A percentile compares a stretch with the other conserved stretches of the same genome.
Evolutionary conservation across 2,329 filamentous ascomycete species (phyloP).

Genomic region (Xylariaceae sp.): DNA sequence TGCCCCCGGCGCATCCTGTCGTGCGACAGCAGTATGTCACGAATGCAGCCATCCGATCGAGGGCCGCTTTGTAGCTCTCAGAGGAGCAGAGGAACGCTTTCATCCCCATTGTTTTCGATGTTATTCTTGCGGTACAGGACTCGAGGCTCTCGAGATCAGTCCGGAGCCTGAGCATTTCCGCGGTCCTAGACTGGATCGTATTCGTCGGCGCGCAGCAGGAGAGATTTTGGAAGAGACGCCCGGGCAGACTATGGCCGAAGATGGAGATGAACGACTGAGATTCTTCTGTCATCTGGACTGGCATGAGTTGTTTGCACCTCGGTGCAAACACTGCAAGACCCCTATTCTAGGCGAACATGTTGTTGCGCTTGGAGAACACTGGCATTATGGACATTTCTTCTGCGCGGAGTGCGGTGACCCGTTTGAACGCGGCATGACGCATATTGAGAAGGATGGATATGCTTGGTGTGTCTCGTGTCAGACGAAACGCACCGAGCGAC

Average conservation of each 20-base stretch:
- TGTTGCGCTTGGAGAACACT: constrained; percentile 89
- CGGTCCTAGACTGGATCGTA: constrained; percentile 69
- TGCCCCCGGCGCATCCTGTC: constrained; percentile 43
- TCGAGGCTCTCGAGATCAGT: constrained; percentile 95
- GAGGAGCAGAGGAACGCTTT: constrained; percentile 71
- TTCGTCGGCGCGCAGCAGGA: constrained; percentile 57
- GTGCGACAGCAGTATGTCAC: constrained; percentile 72
- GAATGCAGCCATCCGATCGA: constrained; percentile 83
- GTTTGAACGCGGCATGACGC: constrained; percentile 69
- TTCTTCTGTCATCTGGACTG: constrained; percentile 99
- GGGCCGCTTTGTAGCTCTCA: constrained; percentile 83
- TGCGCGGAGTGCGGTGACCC: constrained; percentile 98
- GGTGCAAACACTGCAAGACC: constrained; percentile 94
- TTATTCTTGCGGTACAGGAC: constrained; percentile 78
- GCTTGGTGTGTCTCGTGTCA: constrained; percentile 96
- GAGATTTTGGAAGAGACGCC: constrained; percentile 61
- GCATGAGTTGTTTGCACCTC: constrained; percentile 88
- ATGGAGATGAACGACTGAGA: constrained; percentile 70
- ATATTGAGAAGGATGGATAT: constrained; percentile 93
- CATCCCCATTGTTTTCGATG: constrained; percentile 93
- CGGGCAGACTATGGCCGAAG: constrained; percentile 63
- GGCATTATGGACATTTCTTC: constrained; percentile 98
- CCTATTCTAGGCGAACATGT: constrained; percentile 95
- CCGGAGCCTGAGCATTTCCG: constrained; percentile 78
- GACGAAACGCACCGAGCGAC: constrained; percentile 84